Base-by-base conservation (phyloP, 2,329 filamentous ascomycete genomes). In the Colletotrichum abscissum region DNA sequence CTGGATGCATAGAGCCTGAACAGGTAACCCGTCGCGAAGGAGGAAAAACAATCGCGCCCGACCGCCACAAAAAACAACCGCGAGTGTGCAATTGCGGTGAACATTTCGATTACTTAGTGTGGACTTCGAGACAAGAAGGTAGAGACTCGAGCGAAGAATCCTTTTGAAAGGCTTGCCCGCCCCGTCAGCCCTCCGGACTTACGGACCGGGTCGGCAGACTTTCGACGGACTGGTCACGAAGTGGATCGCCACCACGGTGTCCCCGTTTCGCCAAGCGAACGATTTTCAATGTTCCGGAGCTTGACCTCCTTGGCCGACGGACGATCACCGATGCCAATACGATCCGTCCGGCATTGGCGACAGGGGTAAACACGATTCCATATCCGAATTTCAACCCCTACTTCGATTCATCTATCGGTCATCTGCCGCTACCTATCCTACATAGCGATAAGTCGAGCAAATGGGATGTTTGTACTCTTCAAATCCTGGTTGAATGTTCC, bases 241-340 rank as follows among this genome's bases (percentile, higher is more conserved):
- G 28, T 38, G 65, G 54, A 55, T 28, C 30, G 33, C 42, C 38
- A 55, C 60, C 54, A 12, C 52, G 35, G 38, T 22, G 19, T 7
- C 42, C 54, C 54, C 54, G 54, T 58, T 58, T 55, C 57, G 28
- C 66, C 63, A 52, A 52, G 16, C 42, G 62, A 24, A 58, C 63
- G 46, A 63, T 30, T 63, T 26, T 52, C 4, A 9, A 46, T 63
- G 46, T 16, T 22, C 52, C 57, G 16, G 57, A 62, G 57, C 57
- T 68, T 67, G 46, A 55, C 24, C 46, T 68, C 30, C 24, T 42
- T 30, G 38, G 12, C 57, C 8, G 28, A 33, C 38, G 11, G 33
- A 30, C 11, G 42, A 63, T 68, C 66, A 33, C 57, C 33, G n/a
- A 46, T 33, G 52, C n/a, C 24, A 24, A 26, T 30, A n/a, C 28